Evolutionary conservation across 2,329 filamentous ascomycete species (phyloP).

Genomic region (Diaporthe vaccinii): DNA sequence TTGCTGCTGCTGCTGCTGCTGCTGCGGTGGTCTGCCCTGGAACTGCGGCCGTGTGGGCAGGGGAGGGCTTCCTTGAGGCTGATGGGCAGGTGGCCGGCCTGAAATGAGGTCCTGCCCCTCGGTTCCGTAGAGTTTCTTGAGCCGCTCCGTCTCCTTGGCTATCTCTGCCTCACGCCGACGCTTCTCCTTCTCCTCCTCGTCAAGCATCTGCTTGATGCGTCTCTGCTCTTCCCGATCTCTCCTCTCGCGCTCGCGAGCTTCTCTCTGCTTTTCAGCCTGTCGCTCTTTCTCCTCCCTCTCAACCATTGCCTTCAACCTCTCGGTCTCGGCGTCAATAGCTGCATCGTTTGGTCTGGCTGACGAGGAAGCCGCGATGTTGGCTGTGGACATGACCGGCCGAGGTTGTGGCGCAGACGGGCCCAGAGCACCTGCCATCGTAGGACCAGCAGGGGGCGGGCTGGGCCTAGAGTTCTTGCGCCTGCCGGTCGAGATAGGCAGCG

Average conservation of each 20-base stretch:
- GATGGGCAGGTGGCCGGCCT: constrained; percentile 33
- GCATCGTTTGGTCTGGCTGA: constrained; percentile 45
- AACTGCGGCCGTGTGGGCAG: constrained; percentile 41
- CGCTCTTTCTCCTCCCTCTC: constrained; percentile 66
- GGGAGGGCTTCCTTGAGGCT: constrained; percentile 40
- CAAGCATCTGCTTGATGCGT: constrained; percentile 75
- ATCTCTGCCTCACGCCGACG: constrained; percentile 70
- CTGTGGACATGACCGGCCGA: constrained; percentile 61
- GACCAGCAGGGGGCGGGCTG: constrained; percentile 43
- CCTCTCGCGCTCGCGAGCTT: constrained; percentile 67
- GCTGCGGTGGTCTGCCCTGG: constrained; percentile 40
- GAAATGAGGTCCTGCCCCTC: constrained; percentile 59
- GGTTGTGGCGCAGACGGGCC: constrained; percentile 43
- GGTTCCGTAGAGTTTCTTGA: constrained; percentile 77
- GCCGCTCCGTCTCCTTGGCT: constrained; percentile 85
- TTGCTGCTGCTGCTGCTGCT: constrained; percentile 50
- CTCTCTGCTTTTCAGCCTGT: constrained; percentile 46
- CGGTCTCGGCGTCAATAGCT: constrained; percentile 80
- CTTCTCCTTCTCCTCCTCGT: constrained; percentile 74
- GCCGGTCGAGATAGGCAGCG: constrained; percentile 43
- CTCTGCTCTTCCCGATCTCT: constrained; percentile 68
- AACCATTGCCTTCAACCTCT: constrained; percentile 72
- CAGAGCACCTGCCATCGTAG: constrained; percentile 53
- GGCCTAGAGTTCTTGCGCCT: constrained; percentile 62
- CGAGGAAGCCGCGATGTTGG: constrained; percentile 56